These are phyloP conservation scores for Rhizopus stolonifer DNA, from an alignment of 371 early-diverging fungal species.

Conservation along the genomic window DNA sequence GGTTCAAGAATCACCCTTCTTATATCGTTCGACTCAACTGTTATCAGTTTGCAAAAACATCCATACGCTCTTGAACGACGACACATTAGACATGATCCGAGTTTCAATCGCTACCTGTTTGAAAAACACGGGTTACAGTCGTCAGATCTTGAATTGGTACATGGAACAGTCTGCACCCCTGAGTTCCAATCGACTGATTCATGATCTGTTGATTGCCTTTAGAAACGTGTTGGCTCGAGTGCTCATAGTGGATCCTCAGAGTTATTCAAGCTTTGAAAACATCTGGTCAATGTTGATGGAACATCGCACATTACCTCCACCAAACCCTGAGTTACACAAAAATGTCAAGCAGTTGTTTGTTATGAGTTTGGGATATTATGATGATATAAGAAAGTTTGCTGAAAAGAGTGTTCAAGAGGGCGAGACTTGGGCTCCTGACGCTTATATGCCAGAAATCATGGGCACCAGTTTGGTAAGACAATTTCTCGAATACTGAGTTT, in stretches of 20 bases:
- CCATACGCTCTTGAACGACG: slow-evolving; percentile 53
- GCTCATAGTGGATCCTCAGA: slow-evolving; percentile 8
- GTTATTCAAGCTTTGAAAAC: slow-evolving; percentile 34
- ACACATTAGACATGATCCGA: slow-evolving; percentile 54
- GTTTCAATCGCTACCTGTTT: slow-evolving; percentile 50
- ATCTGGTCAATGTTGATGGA: slow-evolving; percentile 48
- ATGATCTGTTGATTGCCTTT: slow-evolving; percentile 54
- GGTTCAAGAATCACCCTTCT: slow-evolving; percentile 55
- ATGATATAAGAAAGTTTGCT: slow-evolving; percentile 53
- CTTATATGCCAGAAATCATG: slow-evolving; percentile 65
- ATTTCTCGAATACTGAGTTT: no score
- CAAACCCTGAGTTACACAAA: slow-evolving; percentile 5
- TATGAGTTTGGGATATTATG: slow-evolving; percentile 58
- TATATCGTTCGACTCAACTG: slow-evolving; percentile 51
- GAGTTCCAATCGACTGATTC: slow-evolving; percentile 53
- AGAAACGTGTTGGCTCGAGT: slow-evolving; percentile 55
- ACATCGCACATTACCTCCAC: not conserved
- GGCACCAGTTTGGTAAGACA: slow-evolving; percentile 65
- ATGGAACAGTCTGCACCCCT: slow-evolving; percentile 46
- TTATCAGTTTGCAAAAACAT: slow-evolving; percentile 49
- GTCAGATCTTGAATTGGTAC: slow-evolving; percentile 50
- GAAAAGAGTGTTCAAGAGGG: slow-evolving; percentile 47
- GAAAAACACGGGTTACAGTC: slow-evolving; percentile 44
- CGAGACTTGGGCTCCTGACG: slow-evolving; percentile 50
- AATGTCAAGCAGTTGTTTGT: slow-evolving; percentile 49